phyloP scores from a whole-genome alignment of 1,139 yeast genomes.

The Candida glucosophila region DNA sequence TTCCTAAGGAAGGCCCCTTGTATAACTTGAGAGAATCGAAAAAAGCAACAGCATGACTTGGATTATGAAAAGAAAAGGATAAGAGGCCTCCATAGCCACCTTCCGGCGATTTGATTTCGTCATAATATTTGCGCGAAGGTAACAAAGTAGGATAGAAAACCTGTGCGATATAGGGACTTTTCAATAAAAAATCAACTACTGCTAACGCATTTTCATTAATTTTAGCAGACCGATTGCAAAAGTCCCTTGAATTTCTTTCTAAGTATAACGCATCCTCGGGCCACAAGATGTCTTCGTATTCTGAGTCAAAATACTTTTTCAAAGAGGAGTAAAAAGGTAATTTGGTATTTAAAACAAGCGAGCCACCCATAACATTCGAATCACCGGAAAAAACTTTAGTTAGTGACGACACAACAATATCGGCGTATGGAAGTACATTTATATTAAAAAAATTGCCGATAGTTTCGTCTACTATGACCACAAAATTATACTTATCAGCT shows the following conservation, averaged over 20 bases:
- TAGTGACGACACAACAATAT: constrained; percentile 76
- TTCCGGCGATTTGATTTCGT: constrained; percentile 50
- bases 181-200: constrained; percentile 42
- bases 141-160: constrained; percentile 65
- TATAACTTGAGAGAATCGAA: constrained; percentile 69
- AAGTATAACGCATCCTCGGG: constrained; percentile 87
- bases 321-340: constrained; percentile 46
- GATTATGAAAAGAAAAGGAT: constrained; percentile 64
- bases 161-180: constrained; percentile 43
- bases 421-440: constrained; percentile 74
- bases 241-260: constrained; percentile 91
- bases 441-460: constrained; percentile 85
- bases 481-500: constrained; percentile 63
- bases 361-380: constrained; percentile 93
- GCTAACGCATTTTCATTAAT: constrained; percentile 61
- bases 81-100: constrained; percentile 95
- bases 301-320: constrained; percentile 41
- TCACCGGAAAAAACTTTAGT: constrained; percentile 94
- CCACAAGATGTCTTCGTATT: constrained; percentile 77
- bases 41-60: constrained; percentile 60
- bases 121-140: constrained; percentile 57
- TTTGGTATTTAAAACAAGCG: constrained; percentile 66
- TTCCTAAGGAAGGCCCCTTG: constrained; percentile 92
- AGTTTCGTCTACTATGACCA: constrained; percentile 85
- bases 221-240: constrained; percentile 54